Evolutionary conservation across 2,329 filamentous ascomycete genomes (phyloP), one percentile per base, ranked within the genome.

Genomic region (Nemania sp.): DNA sequence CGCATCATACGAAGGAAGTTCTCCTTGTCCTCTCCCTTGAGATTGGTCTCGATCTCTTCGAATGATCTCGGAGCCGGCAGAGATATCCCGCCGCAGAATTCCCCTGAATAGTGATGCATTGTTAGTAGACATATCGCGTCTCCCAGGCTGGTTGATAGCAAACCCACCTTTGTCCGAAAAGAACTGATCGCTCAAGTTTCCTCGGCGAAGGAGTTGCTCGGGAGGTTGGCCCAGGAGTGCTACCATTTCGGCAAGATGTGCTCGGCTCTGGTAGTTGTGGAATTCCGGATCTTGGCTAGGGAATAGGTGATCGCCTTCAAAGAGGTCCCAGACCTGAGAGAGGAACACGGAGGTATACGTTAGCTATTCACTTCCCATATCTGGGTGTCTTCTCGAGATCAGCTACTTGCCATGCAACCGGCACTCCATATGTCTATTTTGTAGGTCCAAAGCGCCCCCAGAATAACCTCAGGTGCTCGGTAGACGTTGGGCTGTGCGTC

Each of bases 271-370:
- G 15, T 45, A 45, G 3, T 18, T 3, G 13, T 45, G 18, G 25
- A 21, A 18, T 25, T 45, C 42, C 6, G 42, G 42, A 12, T 25
- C 42, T 13, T 13, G 21, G 3, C 42, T 9, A 20, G 11, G 18
- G 29, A 49, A 49, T 17, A 49, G 29, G 1, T 49, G 47, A 2
- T 18, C 10, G 3, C 29, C 29, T n/a, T 49, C 47, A 11, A 11
- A 49, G 3, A 49, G n/a, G 20, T 49, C 47, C 47, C 32, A 49
- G 47, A 49, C 17, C 47, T n/a, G n/a, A n/a, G n/a, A n/a, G n/a
- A n/a, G n/a, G n/a, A n/a, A n/a, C n/a, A n/a, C n/a, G n/a, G n/a
- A n/a, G n/a, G n/a, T n/a, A n/a, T n/a, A n/a, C n/a, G n/a, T n/a
- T n/a, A n/a, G n/a, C n/a, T n/a, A n/a, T 49, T 34, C 9, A 37